Evolutionary conservation across 2,329 filamentous ascomycete genomes (phyloP).

Genomic region (Plectosphaerella cucumerina): DNA sequence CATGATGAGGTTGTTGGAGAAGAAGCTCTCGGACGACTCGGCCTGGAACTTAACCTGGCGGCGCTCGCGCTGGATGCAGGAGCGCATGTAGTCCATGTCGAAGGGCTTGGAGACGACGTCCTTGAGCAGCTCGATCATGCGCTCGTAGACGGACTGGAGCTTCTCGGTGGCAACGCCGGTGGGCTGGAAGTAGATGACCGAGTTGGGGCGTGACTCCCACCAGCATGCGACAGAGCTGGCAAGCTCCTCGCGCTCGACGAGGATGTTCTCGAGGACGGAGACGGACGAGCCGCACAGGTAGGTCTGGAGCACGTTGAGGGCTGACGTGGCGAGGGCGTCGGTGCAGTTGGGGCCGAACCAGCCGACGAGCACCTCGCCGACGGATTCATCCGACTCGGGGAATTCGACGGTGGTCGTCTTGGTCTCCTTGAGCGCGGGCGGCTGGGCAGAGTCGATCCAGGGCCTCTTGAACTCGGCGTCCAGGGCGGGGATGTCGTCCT

Average conservation of each 20-base stretch:
- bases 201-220: conserved; percentile 74
- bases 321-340: conserved; percentile 63
- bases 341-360: conserved; percentile 84
- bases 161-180: conserved; percentile 85
- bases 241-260: conserved; percentile 91
- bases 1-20: conserved; percentile 79
- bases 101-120: conserved; percentile 77
- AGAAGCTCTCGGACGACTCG: conserved; percentile 77
- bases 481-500: conserved; percentile 73
- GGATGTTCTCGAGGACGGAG: conserved; percentile 81
- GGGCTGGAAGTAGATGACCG: conserved; percentile 80
- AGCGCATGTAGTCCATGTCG: conserved; percentile 85
- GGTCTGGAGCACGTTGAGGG: conserved; percentile 73
- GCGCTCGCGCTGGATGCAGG: conserved; percentile 78
- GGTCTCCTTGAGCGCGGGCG: conserved; percentile 67
- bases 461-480: conserved; percentile 74
- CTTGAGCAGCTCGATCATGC: conserved; percentile 77
- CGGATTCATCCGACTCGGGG: conserved; percentile 93
- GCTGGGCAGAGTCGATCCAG: conserved; percentile 84
- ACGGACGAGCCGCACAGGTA: conserved; percentile 94
- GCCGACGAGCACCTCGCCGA: conserved; percentile 78
- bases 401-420: conserved; percentile 80
- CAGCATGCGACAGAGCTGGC: conserved; percentile 80
- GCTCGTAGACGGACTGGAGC: conserved; percentile 76
- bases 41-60: conserved; percentile 79